Conservation (phyloP, 139 green algal species). For the Chlamydomonas schloesseri region DNA sequence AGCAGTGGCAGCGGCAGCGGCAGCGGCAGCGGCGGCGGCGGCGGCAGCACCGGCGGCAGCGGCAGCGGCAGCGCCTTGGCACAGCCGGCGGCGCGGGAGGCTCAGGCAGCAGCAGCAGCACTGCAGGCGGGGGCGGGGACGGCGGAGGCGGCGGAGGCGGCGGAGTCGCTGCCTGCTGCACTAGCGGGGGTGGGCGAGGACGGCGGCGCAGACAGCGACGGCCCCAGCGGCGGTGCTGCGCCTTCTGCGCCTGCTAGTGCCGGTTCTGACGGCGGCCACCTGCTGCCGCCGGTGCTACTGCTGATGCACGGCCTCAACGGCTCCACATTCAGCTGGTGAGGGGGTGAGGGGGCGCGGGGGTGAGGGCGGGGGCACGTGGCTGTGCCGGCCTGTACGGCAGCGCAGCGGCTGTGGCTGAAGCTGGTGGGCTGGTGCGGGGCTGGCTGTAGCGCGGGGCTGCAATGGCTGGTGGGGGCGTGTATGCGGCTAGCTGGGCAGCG, state of each 20-base stretch:
- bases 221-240: neutral
- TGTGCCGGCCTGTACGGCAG: too few relatives aligned
- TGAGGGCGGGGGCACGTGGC: neutral
- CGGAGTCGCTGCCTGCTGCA: neutral
- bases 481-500: neutral
- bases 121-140: neutral
- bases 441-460: neutral
- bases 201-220: neutral
- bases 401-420: too few relatives aligned
- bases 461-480: neutral
- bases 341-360: neutral
- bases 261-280: too few relatives aligned
- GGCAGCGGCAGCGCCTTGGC: too few relatives aligned
- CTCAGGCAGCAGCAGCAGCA: too few relatives aligned
- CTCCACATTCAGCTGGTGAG: conserved; percentile 62
- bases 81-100: too few relatives aligned
- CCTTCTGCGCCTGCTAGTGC: too few relatives aligned
- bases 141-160: neutral
- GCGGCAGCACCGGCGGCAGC: too few relatives aligned
- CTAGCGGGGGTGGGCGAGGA: too few relatives aligned
- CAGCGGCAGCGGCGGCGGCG: too few relatives aligned
- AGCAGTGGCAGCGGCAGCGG: neutral
- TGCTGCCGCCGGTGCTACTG: conserved; percentile 47
- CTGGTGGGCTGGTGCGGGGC: too few relatives aligned
- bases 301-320: conserved; percentile 81